Evolutionary conservation across 2,329 filamentous ascomycete genomes (phyloP).

Genomic region (Rutstroemia sp.): DNA sequence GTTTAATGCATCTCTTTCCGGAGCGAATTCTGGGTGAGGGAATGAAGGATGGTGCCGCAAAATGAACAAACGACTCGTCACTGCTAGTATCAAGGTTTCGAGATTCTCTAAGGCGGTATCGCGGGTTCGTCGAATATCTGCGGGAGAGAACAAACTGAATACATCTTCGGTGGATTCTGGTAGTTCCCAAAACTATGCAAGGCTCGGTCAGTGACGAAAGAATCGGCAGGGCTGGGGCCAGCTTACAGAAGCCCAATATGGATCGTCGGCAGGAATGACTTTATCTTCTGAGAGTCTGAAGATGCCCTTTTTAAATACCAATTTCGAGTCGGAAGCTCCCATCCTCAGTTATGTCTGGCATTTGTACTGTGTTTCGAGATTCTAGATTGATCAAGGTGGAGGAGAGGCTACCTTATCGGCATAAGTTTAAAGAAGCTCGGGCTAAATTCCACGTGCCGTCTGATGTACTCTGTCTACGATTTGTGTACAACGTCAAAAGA

Average conservation of each 20-base stretch:
- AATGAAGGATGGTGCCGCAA: constrained; percentile 87
- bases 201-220: constrained; percentile 11
- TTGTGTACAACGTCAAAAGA: background rate
- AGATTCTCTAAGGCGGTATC: constrained; percentile 81
- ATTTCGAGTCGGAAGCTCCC: constrained; percentile 98
- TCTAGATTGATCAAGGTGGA: constrained; percentile 2
- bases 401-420: background rate
- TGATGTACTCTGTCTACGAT: background rate
- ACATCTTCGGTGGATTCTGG: constrained; percentile 94
- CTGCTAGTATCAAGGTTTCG: constrained; percentile 77
- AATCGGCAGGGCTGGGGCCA: constrained; percentile 2
- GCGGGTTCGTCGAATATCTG: constrained; percentile 80
- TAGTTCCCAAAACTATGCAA: constrained; percentile 85
- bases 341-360: constrained; percentile 42
- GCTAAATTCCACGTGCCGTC: constrained; percentile 6
- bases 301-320: constrained; percentile 97
- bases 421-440: background rate
- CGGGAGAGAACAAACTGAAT: constrained; percentile 88
- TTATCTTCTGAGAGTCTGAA: constrained; percentile 91
- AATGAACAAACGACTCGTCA: constrained; percentile 74
- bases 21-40: constrained; percentile 76
- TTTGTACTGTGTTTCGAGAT: constrained; percentile 15
- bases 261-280: constrained; percentile 78
- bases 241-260: constrained; percentile 86
- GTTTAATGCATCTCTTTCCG: constrained; percentile 82